Evolutionary conservation across 495 filamentous ascomycete genomes (phyloP).

Genomic region (Penicillium flavigenum): DNA sequence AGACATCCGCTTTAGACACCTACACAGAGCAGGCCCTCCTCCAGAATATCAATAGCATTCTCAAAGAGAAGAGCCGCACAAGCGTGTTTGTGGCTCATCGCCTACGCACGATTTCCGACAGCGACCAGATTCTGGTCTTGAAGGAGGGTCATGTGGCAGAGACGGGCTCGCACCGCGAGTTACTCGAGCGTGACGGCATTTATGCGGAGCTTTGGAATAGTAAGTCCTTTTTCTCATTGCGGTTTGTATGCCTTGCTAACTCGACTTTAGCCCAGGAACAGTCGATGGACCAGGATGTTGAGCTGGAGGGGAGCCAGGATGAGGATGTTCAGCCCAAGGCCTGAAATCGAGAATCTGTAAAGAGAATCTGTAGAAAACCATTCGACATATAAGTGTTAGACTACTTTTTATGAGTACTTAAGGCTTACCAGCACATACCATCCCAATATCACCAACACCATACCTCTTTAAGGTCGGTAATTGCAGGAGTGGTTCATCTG

Average conservation of each 20-base stretch:
- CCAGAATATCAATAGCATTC: constrained; percentile 89
- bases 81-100: constrained; percentile 94
- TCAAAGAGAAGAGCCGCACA: constrained; percentile 83
- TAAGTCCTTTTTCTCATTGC: constrained; percentile 40
- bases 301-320: constrained; percentile 20
- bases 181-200: constrained; percentile 76
- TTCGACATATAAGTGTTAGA: neutral
- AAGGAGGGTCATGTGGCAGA: constrained; percentile 81
- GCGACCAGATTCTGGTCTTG: constrained; percentile 90
- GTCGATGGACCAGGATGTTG: constrained; percentile 38
- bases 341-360: neutral
- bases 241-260: constrained; percentile 1
- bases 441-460: neutral
- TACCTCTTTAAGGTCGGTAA: too few relatives aligned
- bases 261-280: constrained; percentile 46
- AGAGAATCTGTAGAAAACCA: neutral
- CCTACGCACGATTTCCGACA: constrained; percentile 89
- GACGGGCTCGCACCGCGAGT: constrained; percentile 77
- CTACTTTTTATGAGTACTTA: neutral
- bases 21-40: constrained; percentile 92
- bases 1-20: constrained; percentile 91
- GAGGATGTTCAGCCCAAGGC: constrained; percentile 5
- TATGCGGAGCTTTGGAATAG: constrained; percentile 92
- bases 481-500: too few relatives aligned
- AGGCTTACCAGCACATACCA: neutral